Conservation (phyloP, 139 green algal species). For the Cymbomonas tetramitiformis region DNA sequence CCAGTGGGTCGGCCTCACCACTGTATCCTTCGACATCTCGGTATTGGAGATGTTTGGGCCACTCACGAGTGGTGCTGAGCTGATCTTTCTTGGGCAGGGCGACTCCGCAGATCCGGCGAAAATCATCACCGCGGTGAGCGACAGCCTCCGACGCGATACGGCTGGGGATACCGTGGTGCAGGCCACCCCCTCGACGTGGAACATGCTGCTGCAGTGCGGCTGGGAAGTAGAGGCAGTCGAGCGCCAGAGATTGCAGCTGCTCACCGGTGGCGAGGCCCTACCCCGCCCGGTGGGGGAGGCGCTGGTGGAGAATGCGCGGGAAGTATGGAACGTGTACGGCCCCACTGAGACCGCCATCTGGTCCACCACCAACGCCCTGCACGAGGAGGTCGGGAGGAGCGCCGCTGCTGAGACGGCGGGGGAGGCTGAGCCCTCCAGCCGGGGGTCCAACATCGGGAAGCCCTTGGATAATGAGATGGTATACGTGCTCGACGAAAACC, state of each 20-base stretch:
- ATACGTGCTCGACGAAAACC: slow-evolving; percentile 16
- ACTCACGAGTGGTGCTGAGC: not conserved
- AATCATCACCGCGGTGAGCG: too few species aligned
- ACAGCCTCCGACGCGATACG: too few species aligned
- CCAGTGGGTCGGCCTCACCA: slow-evolving; percentile 16
- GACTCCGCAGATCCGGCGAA: not conserved
- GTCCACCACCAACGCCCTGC: slow-evolving; percentile 10
- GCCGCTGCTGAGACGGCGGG: too few species aligned
- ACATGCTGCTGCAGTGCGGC: slow-evolving; percentile 1
- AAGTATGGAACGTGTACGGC: slow-evolving; percentile 23
- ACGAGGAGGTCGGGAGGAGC: too few species aligned
- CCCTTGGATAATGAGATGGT: slow-evolving; percentile 15
- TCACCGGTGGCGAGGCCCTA: slow-evolving; percentile 15
- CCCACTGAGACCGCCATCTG: slow-evolving; percentile 20
- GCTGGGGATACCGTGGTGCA: slow-evolving; percentile 8
- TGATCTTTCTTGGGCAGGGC: not conserved
- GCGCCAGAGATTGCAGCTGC: not conserved
- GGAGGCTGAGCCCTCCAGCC: too few species aligned
- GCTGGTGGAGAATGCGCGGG: too few species aligned
- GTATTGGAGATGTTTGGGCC: slow-evolving; percentile 16
- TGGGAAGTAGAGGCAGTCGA: too few species aligned
- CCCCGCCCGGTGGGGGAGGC: not conserved
- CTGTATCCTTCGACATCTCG: slow-evolving; percentile 20
- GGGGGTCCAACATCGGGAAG: too few species aligned
- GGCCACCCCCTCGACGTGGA: slow-evolving; percentile 14